phyloP scores from a whole-genome alignment of 305 asterid genomes.

The Solanum chacoense region DNA sequence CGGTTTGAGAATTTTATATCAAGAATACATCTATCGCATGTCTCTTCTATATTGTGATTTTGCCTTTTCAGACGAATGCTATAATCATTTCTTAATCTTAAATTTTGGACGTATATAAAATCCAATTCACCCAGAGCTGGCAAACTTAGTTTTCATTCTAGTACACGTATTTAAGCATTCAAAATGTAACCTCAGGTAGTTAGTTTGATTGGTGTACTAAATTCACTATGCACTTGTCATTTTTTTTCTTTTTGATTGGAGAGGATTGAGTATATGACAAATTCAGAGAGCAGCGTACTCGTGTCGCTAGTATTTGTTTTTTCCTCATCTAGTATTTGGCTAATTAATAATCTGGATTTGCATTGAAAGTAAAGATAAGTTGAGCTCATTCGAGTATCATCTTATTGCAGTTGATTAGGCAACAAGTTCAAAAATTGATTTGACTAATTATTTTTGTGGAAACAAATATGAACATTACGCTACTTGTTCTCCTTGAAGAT shows the following conservation, averaged over 20 bases:
- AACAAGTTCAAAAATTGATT: background rate
- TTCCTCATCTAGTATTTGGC: background rate
- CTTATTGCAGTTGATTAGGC: background rate
- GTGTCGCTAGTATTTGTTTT: fast-evolving
- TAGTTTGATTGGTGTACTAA: background rate
- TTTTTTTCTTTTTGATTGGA: background rate
- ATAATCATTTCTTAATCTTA: background rate
- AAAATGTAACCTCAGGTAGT: background rate
- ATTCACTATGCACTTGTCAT: background rate
- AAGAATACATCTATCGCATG: background rate
- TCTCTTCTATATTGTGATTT: background rate
- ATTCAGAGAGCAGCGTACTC: background rate
- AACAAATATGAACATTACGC: background rate
- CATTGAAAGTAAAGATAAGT: background rate
- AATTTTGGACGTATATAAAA: background rate
- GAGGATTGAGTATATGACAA: background rate
- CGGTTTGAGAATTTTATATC: background rate
- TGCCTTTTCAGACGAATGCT: background rate
- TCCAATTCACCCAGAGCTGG: background rate
- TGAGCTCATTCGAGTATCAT: background rate
- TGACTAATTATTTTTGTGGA: background rate
- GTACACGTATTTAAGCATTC: background rate
- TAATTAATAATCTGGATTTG: background rate
- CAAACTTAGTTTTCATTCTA: background rate
- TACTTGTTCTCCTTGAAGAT: background rate